Evolutionary conservation across 1,284 basidiomycete species (phyloP), one percentile per base, ranked within the genome.

Genomic region (Exobasidium cylindrosporum): DNA sequence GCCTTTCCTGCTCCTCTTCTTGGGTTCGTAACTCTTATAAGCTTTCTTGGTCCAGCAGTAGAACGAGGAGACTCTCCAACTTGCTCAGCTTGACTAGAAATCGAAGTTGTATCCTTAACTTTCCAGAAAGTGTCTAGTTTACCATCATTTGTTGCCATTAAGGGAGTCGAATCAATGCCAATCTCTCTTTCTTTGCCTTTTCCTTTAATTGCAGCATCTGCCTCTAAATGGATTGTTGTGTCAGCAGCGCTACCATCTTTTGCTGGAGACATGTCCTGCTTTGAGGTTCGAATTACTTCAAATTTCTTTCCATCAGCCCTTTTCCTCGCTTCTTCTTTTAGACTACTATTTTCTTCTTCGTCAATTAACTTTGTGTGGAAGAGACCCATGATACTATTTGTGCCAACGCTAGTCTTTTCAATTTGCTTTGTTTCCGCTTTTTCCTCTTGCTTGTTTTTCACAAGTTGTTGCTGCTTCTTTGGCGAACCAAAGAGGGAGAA

Each of bases 101-200:
- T n/a, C n/a, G n/a, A n/a, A n/a, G n/a, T n/a, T 3, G 47, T 14
- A 23, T 50, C 53, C 13, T 23, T 29, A 13, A 44, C 21, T 55
- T 55, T 55, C 53, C 53, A 44, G 29, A 35, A 55, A 4, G 53
- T 11, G 29, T 44, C 32, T 35, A 23, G 31, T 35, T 44, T 21
- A 55, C 31, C 32, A 30, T 28, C 21, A 13, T 23, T 31, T 3
- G 53, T n/a, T 21, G 3, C 32, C 2, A 4, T 23, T 2, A 23
- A 14, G n/a, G 14, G 29, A 2, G 21, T 2, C 10, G 13, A 7
- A 14, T 54, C 31, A 10, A 23, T 24, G 21, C 40, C 60, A 61
- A 58, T 7, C 29, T 45, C 54, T 43, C 13, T 35, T 44, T 58
- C 28, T 47, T 54, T 53, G 61, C 44, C 26, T 30, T 40, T 21